Percentiles rank a stretch among this genome's conserved stretches.
phyloP scores from a whole-genome alignment of 2,329 filamentous ascomycete genomes.

The Emericellopsis atlantica region DNA sequence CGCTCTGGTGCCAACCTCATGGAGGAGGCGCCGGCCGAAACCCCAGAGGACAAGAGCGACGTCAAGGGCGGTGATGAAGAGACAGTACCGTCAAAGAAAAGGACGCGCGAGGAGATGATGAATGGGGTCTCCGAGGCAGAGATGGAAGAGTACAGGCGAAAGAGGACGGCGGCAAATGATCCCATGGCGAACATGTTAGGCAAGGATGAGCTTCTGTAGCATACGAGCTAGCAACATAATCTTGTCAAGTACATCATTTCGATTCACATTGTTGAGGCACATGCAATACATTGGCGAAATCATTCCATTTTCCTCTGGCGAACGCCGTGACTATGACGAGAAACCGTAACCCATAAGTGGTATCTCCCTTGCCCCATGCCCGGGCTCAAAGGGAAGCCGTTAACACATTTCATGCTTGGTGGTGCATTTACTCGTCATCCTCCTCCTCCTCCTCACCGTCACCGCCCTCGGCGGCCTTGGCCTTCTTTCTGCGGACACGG shows the following conservation, averaged over 20 bases:
- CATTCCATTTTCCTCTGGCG: conserved; percentile 33
- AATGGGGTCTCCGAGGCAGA: conserved; percentile 70
- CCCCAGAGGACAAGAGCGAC: conserved; percentile 14
- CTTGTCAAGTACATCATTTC: neutral
- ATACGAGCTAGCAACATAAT: neutral
- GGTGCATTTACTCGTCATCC: conserved; percentile 55
- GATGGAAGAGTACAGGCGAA: conserved; percentile 73
- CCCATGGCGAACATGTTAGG: conserved; percentile 78
- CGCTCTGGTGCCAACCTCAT: conserved; percentile 31
- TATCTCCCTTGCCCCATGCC: conserved; percentile 17
- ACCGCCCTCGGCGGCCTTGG: conserved; percentile 82
- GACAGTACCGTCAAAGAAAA: conserved; percentile 41
- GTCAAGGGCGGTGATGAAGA: conserved; percentile 9
- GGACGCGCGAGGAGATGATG: conserved; percentile 67
- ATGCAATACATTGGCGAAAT: conserved; percentile 21
- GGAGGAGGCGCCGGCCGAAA: conserved; percentile 12
- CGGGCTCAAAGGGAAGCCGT: conserved; percentile 15
- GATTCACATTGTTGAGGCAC: conserved; percentile 8
- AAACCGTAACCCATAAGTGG: conserved; percentile 24
- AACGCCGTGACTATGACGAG: conserved; percentile 39
- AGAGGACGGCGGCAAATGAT: conserved; percentile 61
- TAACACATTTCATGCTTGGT: conserved; percentile 12
- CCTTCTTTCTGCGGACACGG: conserved; percentile 99
- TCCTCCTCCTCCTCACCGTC: conserved; percentile 74
- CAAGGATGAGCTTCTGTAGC: conserved; percentile 49